Evolutionary conservation across 768 basidiomycete genomes (phyloP), one percentile per base, ranked within the genome.

Genomic region (Mycena galopus): DNA sequence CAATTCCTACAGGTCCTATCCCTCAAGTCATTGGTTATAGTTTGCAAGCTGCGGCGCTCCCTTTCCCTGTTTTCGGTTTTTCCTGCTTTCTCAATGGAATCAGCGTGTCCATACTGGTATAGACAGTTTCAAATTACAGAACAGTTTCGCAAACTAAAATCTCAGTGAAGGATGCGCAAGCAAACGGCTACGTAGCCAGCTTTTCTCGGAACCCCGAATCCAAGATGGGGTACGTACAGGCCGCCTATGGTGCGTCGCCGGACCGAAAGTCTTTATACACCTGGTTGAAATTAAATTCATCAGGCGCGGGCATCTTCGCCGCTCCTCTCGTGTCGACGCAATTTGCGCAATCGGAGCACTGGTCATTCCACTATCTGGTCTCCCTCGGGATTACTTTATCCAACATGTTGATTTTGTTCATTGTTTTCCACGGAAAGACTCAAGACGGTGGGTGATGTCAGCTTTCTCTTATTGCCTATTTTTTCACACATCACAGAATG

Each of bases 251-350:
- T 72, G n/a, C 60, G 55, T 47, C 17, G 2, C n/a, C 23, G 21
- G 42, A 42, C 44, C 35, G 64, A 56, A n/a, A n/a, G n/a, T n/a
- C n/a, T n/a, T n/a, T 25, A n/a, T 23, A 21, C 14, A 25, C 23
- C 30, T 51, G 44, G 37, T 58, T 55, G 16, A 64, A 0, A 51
- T 16, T 33, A 14, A 8, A 56, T 35, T 4, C 35, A 1, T 42
- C 35, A 79, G 78, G 84, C 33, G 71, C 80, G 12, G 90, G 90
- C 0, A 88, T 89, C 8, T 79, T 91, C 25, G 79, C 83, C 21
- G 82, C 92, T 0, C 93, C 93, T 0, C 84, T 93, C n/a, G 85
- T 90, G 0, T 86, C 93, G 0, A 94, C 93, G 0, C 88, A 91
- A 67, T 94, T 94, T 72, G 84, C 90, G 2, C 83, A 84, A 39